phyloP scores from a whole-genome alignment of 768 basidiomycete species.

The Lanmaoa rubissima region DNA sequence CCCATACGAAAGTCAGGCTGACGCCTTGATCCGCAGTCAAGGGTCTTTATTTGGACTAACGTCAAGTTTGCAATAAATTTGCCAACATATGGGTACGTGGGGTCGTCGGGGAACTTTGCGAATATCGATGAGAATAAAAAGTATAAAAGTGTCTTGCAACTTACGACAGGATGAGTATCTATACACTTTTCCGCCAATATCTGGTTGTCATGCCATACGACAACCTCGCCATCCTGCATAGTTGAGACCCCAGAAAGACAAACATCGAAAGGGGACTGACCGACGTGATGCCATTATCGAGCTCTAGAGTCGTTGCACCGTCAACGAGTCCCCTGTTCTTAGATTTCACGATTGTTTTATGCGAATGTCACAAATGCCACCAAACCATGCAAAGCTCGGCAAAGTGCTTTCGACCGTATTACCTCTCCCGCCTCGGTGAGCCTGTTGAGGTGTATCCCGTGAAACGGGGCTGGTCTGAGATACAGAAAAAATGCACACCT shows the following conservation, averaged over 20 bases:
- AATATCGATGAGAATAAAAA: slow-evolving; percentile 1
- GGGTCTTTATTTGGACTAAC: slow-evolving; percentile 71
- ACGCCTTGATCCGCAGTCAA: slow-evolving; percentile 77
- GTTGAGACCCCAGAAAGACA: slow-evolving; percentile 4
- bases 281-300: slow-evolving; percentile 77
- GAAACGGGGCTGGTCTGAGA: slow-evolving; percentile 1
- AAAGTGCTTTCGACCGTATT: slow-evolving; percentile 72
- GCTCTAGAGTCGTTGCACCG: slow-evolving; percentile 72
- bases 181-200: slow-evolving; percentile 62
- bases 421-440: slow-evolving; percentile 75
- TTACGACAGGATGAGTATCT: slow-evolving; percentile 65
- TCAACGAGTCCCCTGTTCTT: slow-evolving; percentile 64
- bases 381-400: slow-evolving; percentile 73
- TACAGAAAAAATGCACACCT: slow-evolving; percentile 33
- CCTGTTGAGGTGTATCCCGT: slow-evolving; percentile 37
- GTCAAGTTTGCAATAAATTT: slow-evolving; percentile 77
- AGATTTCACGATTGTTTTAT: slow-evolving; percentile 3
- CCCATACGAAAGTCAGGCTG: slow-evolving; percentile 55
- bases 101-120: slow-evolving; percentile 52
- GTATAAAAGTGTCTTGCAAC: slow-evolving; percentile 13
- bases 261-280: slow-evolving; percentile 32
- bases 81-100: slow-evolving; percentile 72
- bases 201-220: slow-evolving; percentile 80
- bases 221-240: slow-evolving; percentile 64
- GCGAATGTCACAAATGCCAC: slow-evolving; percentile 8